Evolutionary conservation across 2,329 filamentous ascomycete species (phyloP), one percentile per base, ranked within the genome.

Genomic region (Claviceps sp.): DNA sequence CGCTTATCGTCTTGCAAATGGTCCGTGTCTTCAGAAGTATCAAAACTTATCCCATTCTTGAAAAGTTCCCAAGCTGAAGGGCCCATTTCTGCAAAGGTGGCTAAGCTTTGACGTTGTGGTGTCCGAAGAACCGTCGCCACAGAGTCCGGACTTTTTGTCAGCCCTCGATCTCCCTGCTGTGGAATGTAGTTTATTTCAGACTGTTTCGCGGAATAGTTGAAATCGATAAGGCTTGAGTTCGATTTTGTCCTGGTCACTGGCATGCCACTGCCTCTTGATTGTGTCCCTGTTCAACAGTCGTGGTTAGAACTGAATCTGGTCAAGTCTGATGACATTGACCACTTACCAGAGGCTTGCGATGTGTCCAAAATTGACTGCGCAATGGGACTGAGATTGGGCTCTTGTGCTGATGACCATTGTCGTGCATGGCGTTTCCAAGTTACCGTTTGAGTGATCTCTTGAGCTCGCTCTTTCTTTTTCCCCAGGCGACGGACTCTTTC

Each of bases 361-460:
- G 61, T 62, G 38, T 58, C 62, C 55, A 60, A 54, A 34, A 58
- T 51, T 55, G 73, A 75, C 59, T 75, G 70, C 20, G 68, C 62
- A 49, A 77, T 76, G 13, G 74, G 73, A 49, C 72, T 77, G 46
- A 79, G 58, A 7, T 65, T 63, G 11, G 76, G 74, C 54, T 76
- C 73, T 24, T 70, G 71, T 1, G 70, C 70, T 3, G 74, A 77
- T 4, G 72, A 76, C 76, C 76, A 79, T 51, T 74, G 70, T 20
- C 68, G 66, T 1, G 65, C 67, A 24, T 71, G 66, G 24, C 67
- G 67, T 51, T 64, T 69, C 76, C 73, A 79, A 55, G 59, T 68
- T 2, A 73, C 61, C 56, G 51, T 68, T 60, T 24, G 62, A 53
- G 40, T 65, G 60, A 54, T 50, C 22, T 58, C 53, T 46, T 59